Percentiles rank a stretch among this genome's conserved stretches.
These are phyloP conservation scores for Hortiboletus campestris DNA, from an alignment of 768 basidiomycete genomes.

Conservation along the genomic window DNA sequence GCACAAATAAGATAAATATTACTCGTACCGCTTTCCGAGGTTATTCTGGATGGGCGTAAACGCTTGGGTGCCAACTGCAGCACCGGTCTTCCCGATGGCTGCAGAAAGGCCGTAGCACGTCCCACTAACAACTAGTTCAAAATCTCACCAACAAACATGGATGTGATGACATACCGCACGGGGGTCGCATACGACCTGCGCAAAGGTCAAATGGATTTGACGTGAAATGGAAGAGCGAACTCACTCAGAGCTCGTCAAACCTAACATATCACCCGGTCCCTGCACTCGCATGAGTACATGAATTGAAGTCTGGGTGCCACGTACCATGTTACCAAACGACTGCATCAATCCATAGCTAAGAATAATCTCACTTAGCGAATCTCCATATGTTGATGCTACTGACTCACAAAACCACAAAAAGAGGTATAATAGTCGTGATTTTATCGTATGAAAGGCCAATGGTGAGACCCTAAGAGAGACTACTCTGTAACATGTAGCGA, in stretches of 20 bases:
- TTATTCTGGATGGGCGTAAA: constrained; percentile 68
- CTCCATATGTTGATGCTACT: neutral
- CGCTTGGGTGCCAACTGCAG: constrained; percentile 67
- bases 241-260: constrained; percentile 64
- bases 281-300: constrained; percentile 23
- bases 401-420: constrained; percentile 67
- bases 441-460: constrained; percentile 61
- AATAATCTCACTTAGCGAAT: neutral
- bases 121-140: constrained; percentile 39
- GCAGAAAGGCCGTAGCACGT: constrained; percentile 71
- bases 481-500: neutral
- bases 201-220: constrained; percentile 1
- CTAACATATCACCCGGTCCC: constrained; percentile 74
- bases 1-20: neutral
- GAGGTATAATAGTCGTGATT: constrained; percentile 58
- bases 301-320: constrained; percentile 7
- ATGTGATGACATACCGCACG: constrained; percentile 42
- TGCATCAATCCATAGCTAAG: constrained; percentile 69
- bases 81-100: constrained; percentile 68
- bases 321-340: constrained; percentile 63
- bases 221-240: constrained; percentile 21
- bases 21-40: constrained; percentile 58
- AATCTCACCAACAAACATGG: neutral
- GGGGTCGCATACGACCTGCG: constrained; percentile 61
- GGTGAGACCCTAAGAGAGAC: constrained; percentile 40